Base-by-base conservation (phyloP, 192 early-diverging fungal species). In the Mortierella hygrophila region DNA sequence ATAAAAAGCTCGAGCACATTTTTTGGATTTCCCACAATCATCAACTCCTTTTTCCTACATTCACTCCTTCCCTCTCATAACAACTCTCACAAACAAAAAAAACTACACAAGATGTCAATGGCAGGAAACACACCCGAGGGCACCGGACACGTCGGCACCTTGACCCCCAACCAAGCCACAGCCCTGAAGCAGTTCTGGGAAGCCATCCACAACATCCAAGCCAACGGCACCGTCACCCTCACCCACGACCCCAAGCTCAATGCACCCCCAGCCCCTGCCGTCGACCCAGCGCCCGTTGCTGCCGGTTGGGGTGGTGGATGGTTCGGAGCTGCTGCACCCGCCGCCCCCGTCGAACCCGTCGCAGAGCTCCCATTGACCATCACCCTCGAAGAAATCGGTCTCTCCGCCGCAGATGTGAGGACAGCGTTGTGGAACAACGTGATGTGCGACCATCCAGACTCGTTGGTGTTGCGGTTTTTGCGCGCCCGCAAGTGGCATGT, bases 401-500 rank as follows among this genome's bases (percentile, higher is more conserved):
- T 85, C 11, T 69, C 78, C 5, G 70, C 74, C 7, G 70, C 49
- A 26, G 54, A 76, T 3, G 6, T 85, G 4, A 37, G 35, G 18
- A 32, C 73, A 1, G 40, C 70, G 7, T 78, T 85, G 16, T 85
- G 78, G 83, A 80, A 85, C 46, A 77, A 75, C 41, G 49, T 76
- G 6, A 57, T 85, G 9, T 42, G 77, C 68, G 82, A 79, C 46
- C 32, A 82, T 44, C 80, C 81, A 29, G 97, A 97, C 87, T 82
- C 93, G 0, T 83, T 97, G 26, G 60, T 95, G 70, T 89, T 97
- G 47, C 93, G 97, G 6, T 98, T 96, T 88, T 81, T 98, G 77
- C 91, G 97, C 26, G 97, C 97, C 29, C 93, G 97, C 74, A 98
- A 98, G 81, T 98, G 97, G 96, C 91, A 97, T 74, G 91, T 96